These are phyloP conservation scores for Mucor irregularis DNA, from an alignment of 371 early-diverging fungal species.

Conservation along the genomic window DNA sequence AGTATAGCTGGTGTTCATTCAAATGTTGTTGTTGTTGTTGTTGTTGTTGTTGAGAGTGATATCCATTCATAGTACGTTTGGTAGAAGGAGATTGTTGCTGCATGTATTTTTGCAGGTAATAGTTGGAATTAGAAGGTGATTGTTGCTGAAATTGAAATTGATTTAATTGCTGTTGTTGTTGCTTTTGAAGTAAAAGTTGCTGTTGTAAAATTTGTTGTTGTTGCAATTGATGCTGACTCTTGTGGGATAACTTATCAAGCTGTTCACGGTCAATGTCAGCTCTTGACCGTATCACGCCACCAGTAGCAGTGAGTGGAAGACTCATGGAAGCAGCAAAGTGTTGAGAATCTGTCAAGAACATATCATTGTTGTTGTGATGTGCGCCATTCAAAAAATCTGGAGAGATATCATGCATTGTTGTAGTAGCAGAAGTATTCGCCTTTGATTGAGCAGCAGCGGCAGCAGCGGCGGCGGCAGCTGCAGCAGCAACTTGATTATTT, in stretches of 20 bases:
- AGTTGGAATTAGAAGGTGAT: too few species aligned
- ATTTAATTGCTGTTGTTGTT: slow-evolving; percentile 6
- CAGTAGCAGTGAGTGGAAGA: not conserved
- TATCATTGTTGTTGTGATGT: not conserved
- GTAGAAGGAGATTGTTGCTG: too few species aligned
- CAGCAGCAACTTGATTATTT: not conserved
- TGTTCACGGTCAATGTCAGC: slow-evolving; percentile 18
- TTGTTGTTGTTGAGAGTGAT: not conserved
- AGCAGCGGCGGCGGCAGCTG: not conserved
- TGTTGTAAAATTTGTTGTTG: not conserved
- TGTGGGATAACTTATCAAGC: slow-evolving; percentile 19
- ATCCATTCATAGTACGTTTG: too few species aligned
- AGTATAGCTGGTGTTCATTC: not conserved
- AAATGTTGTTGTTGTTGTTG: not conserved
- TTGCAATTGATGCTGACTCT: not conserved
- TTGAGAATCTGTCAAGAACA: not conserved
- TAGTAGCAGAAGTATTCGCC: too few species aligned
- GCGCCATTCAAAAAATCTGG: too few species aligned
- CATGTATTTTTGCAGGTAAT: too few species aligned
- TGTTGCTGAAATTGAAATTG: not conserved
- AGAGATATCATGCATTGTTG: too few species aligned
- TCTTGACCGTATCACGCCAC: not conserved
- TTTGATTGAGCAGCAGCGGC: too few species aligned
- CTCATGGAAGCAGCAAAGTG: too few species aligned
- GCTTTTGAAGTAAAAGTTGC: not conserved